Base-by-base conservation (phyloP, 2,329 filamentous ascomycete genomes). In the Karstenula rhodostoma region DNA sequence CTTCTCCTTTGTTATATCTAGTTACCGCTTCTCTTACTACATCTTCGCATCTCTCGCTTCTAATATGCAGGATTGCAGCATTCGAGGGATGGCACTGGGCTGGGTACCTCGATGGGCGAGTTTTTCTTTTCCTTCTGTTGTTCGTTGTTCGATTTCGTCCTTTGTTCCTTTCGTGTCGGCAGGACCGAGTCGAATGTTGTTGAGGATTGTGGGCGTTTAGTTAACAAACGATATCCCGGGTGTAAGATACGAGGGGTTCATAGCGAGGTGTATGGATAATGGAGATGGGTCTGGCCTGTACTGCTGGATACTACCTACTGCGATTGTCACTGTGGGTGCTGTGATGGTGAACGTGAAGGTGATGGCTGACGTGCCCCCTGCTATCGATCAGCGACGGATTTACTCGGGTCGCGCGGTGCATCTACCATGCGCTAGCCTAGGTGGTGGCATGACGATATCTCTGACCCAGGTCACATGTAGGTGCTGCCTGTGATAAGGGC, bases 51-150 rank as follows among this genome's bases (percentile, higher is more conserved):
- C 65, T 52, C 63, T 71, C 64, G 62, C 64, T 70, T 22, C 48
- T 70, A 67, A 68, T 69, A 69, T 59, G 54, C 63, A 59, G 65
- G 60, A 68, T 67, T 59, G 55, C 42, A 49, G 56, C 62, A 60
- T 58, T 61, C 60, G 58, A 65, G 60, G 64, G 63, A 63, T 58
- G 57, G 58, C 56, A 56, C 33, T 60, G 49, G 37, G 57, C 58
- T 58, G 58, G 66, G 60, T 58, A 65, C 64, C 57, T 65, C 62
- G 64, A 62, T 56, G 42, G 57, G 23, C 27, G 33, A 48, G 15
- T 33, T 57, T 55, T 53, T 12, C 19, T 58, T 29, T 12, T 27
- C 56, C 12, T 32, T 27, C 44, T 35, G 33, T 27, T 54, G 19
- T 58, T 56, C 17, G 17, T 58, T 56, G 19, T 50, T 29, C 43